Base-by-base conservation (phyloP, 1,139 yeast species). In the Kazachstania sp. region DNA sequence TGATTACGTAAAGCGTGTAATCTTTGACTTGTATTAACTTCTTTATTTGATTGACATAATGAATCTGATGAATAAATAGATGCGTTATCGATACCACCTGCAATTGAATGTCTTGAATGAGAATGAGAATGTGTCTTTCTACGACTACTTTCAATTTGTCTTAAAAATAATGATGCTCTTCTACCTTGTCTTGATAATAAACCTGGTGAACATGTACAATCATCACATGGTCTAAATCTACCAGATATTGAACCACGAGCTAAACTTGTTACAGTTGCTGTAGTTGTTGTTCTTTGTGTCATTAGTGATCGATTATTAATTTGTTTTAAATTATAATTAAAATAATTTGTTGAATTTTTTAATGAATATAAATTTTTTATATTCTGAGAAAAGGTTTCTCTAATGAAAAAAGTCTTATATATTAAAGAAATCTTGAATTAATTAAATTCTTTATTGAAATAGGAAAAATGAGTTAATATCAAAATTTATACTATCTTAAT, bases 171-270 rank as follows among this genome's bases (percentile, higher is more conserved):
- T 0, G 79, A 70, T 12, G 81, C 70, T 51, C 83, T 69, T 59
- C 80, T 71, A 57, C 74, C 78, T 49, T 76, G 78, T 58, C 94
- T 73, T 18, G 87, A 80, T 45, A 84, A 66, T 45, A 83, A 69
- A 7, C 95, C 95, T 8, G 92, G 92, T 0, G 90, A 82, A 63
- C 94, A 85, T 1, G 87, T 83, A 68, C 95, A 84, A 66, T 84
- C 80, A 45, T 77, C 73, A 64, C 94, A 84, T 9, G 76, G 74
- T 58, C 75, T 68, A 26, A 60, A 57, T 26, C 41, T 40, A n/a
- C 41, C 41, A n/a, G 38, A 31, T 4, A 46, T n/a, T 11, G 46
- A 36, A 12, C 43, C 41, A 15, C 41, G 39, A 19, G 49, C 29
- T 13, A 35, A 23, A 29, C 32, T 38, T 20, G 39, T 34, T 3